Base-by-base conservation (phyloP, 2,329 filamentous ascomycete species). In the Colletotrichum karsti region DNA sequence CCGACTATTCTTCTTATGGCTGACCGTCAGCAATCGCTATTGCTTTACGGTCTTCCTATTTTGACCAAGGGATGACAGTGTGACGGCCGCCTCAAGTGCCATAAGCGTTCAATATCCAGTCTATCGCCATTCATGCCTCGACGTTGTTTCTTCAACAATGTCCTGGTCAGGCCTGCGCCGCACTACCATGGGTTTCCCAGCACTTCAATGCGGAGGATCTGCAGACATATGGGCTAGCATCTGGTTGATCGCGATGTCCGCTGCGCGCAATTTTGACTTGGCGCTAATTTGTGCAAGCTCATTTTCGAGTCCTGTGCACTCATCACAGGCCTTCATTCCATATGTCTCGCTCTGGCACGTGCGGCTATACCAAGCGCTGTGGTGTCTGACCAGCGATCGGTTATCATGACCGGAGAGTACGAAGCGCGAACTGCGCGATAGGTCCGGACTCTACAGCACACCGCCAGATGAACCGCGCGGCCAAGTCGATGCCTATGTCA, bases 191-290 rank as follows among this genome's bases (percentile, higher is more conserved):
- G 59, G 59, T 28, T 58, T 58, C 51, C 59, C 35, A 46, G 37
- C 24, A 20, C 48, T 57, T 37, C 15, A 8, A 41, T 54, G 46
- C 37, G 53, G 59, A 58, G 46, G 64, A 64, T 64, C 64, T 64
- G 20, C 60, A 64, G 39, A 35, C 30, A 37, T 42, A 30, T 20
- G 41, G 56, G 57, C 58, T 56, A 37, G 60, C 26, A 7, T n/a
- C 37, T 35, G 55, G 50, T 24, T 24, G 12, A 24, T 26, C 30
- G 28, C n/a, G 33, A 33, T 35, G n/a, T 61, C 20, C 20, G 13
- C 41, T 13, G 35, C 44, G 41, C 24, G 30, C 33, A 33, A 57
- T 26, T 30, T 28, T 15, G 35, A 55, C 13, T 13, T 18, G 24
- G 12, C 13, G 30, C 56, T 60, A 66, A 61, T 22, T 13, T 56